Evolutionary conservation across 2,329 filamentous ascomycete species (phyloP).

Genomic region (Aspergillus persii): DNA sequence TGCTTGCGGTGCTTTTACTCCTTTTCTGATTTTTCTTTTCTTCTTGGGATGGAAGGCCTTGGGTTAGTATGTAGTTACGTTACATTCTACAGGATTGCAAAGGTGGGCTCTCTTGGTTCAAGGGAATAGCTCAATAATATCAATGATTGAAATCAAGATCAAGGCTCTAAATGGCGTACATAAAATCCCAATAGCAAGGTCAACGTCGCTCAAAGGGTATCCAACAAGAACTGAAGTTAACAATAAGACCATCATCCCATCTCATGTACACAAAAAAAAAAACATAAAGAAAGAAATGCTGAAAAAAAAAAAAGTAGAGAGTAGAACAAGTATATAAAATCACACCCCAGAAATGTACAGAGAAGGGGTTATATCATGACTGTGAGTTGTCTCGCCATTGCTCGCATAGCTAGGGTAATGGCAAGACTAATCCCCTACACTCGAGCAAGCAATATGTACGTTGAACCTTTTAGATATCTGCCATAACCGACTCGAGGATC

Average conservation of each 20-base stretch:
- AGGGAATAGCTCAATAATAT: no score
- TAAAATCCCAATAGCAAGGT: slow-evolving; percentile 6
- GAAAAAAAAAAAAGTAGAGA: not conserved
- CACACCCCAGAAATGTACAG: slow-evolving; percentile 3
- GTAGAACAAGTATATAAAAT: not conserved
- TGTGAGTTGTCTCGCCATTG: no score
- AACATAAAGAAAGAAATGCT: not conserved
- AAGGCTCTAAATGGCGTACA: not conserved
- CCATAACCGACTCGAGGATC: slow-evolving; percentile 45
- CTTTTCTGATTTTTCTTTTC: no score
- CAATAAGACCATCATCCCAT: not conserved
- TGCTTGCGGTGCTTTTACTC: no score
- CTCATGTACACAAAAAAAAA: slow-evolving; percentile 2
- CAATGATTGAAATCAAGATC: not conserved
- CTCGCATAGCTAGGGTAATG: not conserved
- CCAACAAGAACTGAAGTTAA: slow-evolving; percentile 8
- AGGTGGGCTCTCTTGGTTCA: no score
- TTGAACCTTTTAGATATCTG: slow-evolving; percentile 29
- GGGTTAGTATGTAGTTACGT: no score
- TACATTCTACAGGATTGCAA: no score
- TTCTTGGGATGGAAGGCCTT: no score
- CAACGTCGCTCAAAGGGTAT: slow-evolving; percentile 20
- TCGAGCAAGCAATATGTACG: no score
- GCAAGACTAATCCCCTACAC: not conserved
- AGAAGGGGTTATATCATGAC: not conserved